Conservation (phyloP, 1,284 basidiomycete genomes). For the Paramarasmius palmivorus region DNA sequence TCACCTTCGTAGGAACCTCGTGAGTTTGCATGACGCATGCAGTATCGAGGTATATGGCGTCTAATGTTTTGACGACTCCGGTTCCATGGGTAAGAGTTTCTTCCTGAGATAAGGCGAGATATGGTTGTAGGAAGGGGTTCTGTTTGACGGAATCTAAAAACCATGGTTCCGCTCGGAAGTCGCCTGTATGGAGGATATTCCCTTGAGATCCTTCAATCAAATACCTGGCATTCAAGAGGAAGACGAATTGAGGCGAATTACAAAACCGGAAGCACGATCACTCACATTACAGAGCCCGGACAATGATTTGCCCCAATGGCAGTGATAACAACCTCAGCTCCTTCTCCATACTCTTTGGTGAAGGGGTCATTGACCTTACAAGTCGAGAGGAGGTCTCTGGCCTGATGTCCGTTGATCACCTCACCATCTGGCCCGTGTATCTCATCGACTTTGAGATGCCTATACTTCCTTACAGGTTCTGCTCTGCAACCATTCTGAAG, state of each 20-base stretch:
- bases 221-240: conserved; percentile 60
- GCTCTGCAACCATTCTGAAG: conserved; percentile 53
- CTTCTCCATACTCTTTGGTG: conserved; percentile 54
- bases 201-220: conserved; percentile 76
- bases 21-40: conserved; percentile 62
- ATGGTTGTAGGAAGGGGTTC: conserved; percentile 73
- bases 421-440: conserved; percentile 45
- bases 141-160: conserved; percentile 68
- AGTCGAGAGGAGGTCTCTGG: conserved; percentile 61
- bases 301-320: conserved; percentile 93
- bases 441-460: conserved; percentile 65
- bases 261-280: conserved; percentile 6
- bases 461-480: conserved; percentile 61
- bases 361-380: conserved; percentile 68
- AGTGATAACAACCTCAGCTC: conserved; percentile 70
- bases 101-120: conserved; percentile 42
- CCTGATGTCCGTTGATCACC: conserved; percentile 41
- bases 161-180: conserved; percentile 84
- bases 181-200: conserved; percentile 88
- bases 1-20: conserved; percentile 75
- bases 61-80: conserved; percentile 44
- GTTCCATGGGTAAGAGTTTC: neutral
- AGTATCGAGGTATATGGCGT: conserved; percentile 89
- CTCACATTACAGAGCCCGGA: conserved; percentile 89
- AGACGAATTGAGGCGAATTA: conserved; percentile 4